Conservation (phyloP, 2,329 filamentous ascomycete species). For the Neoscytalidium dimidiatum region DNA sequence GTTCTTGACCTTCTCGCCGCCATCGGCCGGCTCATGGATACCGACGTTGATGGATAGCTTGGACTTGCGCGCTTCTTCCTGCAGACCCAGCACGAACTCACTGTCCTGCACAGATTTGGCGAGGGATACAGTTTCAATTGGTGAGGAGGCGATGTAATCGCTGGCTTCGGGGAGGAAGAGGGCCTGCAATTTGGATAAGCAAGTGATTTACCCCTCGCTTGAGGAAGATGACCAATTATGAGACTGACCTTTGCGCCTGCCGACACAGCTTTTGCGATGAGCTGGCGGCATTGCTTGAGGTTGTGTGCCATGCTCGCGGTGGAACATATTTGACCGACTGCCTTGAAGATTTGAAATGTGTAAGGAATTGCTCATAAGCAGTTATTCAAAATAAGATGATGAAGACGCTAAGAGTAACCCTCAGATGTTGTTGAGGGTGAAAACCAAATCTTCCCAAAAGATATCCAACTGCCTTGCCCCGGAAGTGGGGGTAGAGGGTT, state of each 20-base stretch:
- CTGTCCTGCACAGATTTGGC: slow-evolving; percentile 66
- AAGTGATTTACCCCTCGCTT: no score
- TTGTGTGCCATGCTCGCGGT: slow-evolving; percentile 78
- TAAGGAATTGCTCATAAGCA: neutral
- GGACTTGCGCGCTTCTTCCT: slow-evolving; percentile 64
- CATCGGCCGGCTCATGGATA: slow-evolving; percentile 71
- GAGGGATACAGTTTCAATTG: slow-evolving; percentile 69
- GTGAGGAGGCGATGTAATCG: slow-evolving; percentile 78
- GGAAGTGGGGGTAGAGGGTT: no score
- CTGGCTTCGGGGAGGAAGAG: slow-evolving; percentile 91
- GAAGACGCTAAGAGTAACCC: neutral
- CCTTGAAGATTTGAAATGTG: slow-evolving; percentile 51
- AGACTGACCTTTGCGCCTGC: slow-evolving; percentile 72
- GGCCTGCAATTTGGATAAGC: slow-evolving; percentile 48
- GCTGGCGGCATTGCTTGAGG: slow-evolving; percentile 71
- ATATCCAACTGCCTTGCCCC: no score
- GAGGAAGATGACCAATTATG: neutral
- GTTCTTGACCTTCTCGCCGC: slow-evolving; percentile 60
- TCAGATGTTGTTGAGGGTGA: no score
- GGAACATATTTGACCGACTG: slow-evolving; percentile 86
- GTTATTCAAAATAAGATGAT: neutral
- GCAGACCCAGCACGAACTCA: slow-evolving; percentile 76
- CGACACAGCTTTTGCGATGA: slow-evolving; percentile 71
- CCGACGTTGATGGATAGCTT: slow-evolving; percentile 79
- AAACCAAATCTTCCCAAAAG: no score